Conservation (phyloP, 345 rosid species). For the Stellera chamaejasme region DNA sequence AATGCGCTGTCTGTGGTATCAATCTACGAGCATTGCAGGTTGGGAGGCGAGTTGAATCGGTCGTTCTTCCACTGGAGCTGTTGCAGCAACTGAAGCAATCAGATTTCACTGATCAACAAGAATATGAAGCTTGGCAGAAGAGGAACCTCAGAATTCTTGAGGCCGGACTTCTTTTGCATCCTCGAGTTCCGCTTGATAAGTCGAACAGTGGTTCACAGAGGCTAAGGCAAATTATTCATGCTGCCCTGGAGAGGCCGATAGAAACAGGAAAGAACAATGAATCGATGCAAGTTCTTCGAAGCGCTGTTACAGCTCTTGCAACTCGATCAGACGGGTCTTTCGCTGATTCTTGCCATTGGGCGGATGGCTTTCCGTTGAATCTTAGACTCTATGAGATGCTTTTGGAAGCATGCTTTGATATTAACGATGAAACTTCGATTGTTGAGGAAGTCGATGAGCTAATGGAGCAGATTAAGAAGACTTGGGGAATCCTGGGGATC, state of each 20-base stretch:
- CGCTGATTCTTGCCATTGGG: constrained; percentile 88
- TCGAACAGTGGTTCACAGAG: constrained; percentile 52
- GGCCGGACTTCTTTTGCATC: constrained; percentile 80
- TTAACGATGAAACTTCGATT: constrained; percentile 53
- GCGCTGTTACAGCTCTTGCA: constrained; percentile 76
- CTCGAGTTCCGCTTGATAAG: constrained; percentile 75
- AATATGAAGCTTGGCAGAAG: constrained; percentile 81
- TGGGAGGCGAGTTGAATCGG: constrained; percentile 80
- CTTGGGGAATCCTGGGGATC: constrained; percentile 88
- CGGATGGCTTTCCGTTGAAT: constrained; percentile 90
- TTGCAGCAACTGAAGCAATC: constrained; percentile 87
- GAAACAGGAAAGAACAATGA: constrained; percentile 95
- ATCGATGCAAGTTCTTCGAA: constrained; percentile 88
- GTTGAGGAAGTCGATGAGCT: constrained; percentile 92
- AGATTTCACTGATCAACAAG: constrained; percentile 85
- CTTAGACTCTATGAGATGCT: constrained; percentile 82
- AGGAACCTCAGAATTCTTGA: constrained; percentile 80
- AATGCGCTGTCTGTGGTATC: not conserved
- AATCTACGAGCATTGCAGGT: constrained; percentile 32
- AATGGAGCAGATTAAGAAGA: constrained; percentile 94
- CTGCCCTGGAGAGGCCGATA: constrained; percentile 61
- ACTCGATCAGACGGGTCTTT: constrained; percentile 80
- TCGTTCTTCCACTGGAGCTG: constrained; percentile 82
- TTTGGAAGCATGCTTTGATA: constrained; percentile 80
- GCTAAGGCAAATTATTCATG: constrained; percentile 61